Conservation (phyloP, 805 yeast species). For the Candida xyloterini region DNA sequence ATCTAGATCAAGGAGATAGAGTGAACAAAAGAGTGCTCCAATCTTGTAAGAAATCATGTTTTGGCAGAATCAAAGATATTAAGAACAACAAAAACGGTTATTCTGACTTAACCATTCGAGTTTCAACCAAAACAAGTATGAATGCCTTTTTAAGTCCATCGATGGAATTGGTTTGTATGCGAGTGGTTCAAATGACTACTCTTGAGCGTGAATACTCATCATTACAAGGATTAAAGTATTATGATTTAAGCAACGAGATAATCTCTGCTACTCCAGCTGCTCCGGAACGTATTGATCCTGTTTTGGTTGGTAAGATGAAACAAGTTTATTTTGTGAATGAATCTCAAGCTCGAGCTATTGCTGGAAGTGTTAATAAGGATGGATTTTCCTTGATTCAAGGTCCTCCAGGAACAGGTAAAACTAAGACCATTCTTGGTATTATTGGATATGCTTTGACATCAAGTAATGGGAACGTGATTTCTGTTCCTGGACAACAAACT, state of each 20-base stretch:
- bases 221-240: constrained; percentile 74
- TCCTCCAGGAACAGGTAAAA: constrained; percentile 99
- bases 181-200: constrained; percentile 83
- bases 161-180: constrained; percentile 61
- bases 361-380: constrained; percentile 58
- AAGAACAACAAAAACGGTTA: constrained; percentile 63
- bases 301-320: constrained; percentile 43
- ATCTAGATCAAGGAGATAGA: constrained; percentile 30
- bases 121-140: constrained; percentile 52
- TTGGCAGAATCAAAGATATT: constrained; percentile 77
- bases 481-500: constrained; percentile 12
- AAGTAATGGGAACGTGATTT: constrained; percentile 9
- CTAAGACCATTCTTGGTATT: constrained; percentile 92
- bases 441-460: constrained; percentile 69
- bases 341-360: constrained; percentile 90
- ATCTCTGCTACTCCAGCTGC: constrained; percentile 60
- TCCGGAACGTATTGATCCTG: constrained; percentile 35
- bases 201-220: constrained; percentile 91
- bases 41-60: constrained; percentile 47
- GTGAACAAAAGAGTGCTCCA: constrained; percentile 16
- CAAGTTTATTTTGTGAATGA: constrained; percentile 61
- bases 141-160: constrained; percentile 59
- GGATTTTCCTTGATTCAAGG: constrained; percentile 96
- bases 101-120: constrained; percentile 72
- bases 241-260: constrained; percentile 69